Evolutionary conservation across 768 basidiomycete genomes (phyloP).

Genomic region (Calocybe cyanea): DNA sequence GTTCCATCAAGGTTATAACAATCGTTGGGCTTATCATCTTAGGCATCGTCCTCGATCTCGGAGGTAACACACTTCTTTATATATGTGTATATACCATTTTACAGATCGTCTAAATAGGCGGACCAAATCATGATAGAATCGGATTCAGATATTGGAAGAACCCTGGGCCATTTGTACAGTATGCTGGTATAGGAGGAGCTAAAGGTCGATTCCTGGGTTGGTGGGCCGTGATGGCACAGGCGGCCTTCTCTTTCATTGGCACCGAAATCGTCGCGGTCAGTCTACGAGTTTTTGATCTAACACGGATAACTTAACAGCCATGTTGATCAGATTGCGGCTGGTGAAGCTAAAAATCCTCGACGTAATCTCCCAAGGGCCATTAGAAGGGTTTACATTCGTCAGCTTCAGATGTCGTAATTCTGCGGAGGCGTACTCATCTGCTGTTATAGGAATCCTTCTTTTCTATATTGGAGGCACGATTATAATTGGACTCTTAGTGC

Average conservation of each 20-base stretch:
- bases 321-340: conserved; percentile 66
- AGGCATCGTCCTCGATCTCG: conserved; percentile 79
- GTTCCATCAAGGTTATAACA: conserved; percentile 85
- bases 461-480: conserved; percentile 71
- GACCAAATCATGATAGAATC: conserved; percentile 71
- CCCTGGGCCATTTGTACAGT: conserved; percentile 87
- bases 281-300: conserved; percentile 6
- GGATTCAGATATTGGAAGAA: conserved; percentile 82
- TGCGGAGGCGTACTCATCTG: too few species aligned
- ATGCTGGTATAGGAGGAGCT: conserved; percentile 52
- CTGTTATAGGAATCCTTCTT: conserved; percentile 70
- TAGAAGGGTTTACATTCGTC: conserved; percentile 67
- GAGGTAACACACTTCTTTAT: conserved; percentile 34
- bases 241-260: conserved; percentile 90
- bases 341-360: conserved; percentile 88
- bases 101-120: conserved; percentile 45
- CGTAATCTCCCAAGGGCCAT: conserved; percentile 62
- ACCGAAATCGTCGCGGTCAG: conserved; percentile 90
- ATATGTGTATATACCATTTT: neutral
- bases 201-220: conserved; percentile 71
- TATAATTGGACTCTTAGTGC: conserved; percentile 81
- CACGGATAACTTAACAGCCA: conserved; percentile 4
- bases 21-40: conserved; percentile 69
- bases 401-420: too few species aligned
- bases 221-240: conserved; percentile 67